Percentiles rank a stretch among this genome's conserved stretches.
Evolutionary conservation across 768 basidiomycete species (phyloP).

Genomic region (Boletellus emodensis): DNA sequence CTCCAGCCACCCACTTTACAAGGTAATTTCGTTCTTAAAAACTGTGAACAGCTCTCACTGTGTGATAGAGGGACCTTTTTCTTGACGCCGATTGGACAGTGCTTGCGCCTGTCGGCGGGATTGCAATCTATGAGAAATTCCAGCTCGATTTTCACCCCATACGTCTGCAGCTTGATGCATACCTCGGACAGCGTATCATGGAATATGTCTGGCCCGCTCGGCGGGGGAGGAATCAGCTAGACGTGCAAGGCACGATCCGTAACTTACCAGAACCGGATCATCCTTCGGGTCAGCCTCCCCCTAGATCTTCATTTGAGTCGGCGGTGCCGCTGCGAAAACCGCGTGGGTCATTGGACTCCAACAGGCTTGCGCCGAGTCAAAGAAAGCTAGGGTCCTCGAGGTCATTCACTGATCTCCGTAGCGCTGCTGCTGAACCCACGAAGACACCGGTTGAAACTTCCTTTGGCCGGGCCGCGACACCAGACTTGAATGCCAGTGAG

Average conservation of each 20-base stretch:
- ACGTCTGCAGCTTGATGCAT: slow-evolving; percentile 80
- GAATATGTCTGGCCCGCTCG: slow-evolving; percentile 84
- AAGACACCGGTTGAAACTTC: slow-evolving; percentile 11
- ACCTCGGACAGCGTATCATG: slow-evolving; percentile 75
- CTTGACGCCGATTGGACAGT: slow-evolving; percentile 75
- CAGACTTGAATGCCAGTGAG: slow-evolving; percentile 19
- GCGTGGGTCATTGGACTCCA: slow-evolving; percentile 33
- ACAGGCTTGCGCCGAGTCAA: slow-evolving; percentile 37
- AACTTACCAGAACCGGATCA: slow-evolving; percentile 19
- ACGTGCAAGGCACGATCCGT: neutral
- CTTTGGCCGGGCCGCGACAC: slow-evolving; percentile 8
- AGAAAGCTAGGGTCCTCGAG: slow-evolving; percentile 57
- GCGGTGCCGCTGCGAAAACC: slow-evolving; percentile 34
- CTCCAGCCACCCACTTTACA: slow-evolving; percentile 63
- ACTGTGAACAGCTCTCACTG: slow-evolving; percentile 4
- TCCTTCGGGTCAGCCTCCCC: slow-evolving; percentile 15
- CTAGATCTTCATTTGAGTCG: slow-evolving; percentile 51
- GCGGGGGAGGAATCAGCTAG: slow-evolving; percentile 28
- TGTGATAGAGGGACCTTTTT: slow-evolving; percentile 62
- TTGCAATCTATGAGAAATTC: slow-evolving; percentile 82
- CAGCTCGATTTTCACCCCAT: slow-evolving; percentile 82
- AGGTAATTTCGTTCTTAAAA: slow-evolving; percentile 40
- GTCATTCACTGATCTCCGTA: slow-evolving; percentile 68
- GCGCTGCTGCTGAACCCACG: slow-evolving; percentile 37
- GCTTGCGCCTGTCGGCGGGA: slow-evolving; percentile 89